Evolutionary conservation across 2,329 filamentous ascomycete genomes (phyloP).

Genomic region (Aspergillus viridinutans): DNA sequence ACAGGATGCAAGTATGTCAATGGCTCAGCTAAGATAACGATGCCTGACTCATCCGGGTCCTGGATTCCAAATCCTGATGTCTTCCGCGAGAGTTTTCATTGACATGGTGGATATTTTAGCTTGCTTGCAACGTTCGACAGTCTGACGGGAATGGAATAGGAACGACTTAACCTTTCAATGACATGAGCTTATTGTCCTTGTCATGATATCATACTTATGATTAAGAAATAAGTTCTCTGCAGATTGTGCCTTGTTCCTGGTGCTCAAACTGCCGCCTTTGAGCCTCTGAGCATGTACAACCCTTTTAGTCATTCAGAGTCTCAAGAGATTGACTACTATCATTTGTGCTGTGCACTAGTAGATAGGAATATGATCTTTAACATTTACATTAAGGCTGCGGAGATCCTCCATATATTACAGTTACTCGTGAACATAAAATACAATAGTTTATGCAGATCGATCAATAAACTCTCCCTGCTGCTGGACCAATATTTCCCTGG

Average conservation of each 20-base stretch:
- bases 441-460: conserved; percentile 12
- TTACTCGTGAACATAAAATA: background rate
- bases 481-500: conserved; percentile 7
- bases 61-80: background rate
- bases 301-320: background rate
- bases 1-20: background rate
- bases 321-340: background rate
- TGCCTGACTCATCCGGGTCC: background rate
- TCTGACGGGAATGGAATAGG: background rate
- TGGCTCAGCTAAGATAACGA: background rate
- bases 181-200: background rate
- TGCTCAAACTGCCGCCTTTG: too few relatives aligned
- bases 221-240: background rate
- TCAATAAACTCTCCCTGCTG: conserved; percentile 9
- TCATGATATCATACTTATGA: background rate
- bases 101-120: background rate
- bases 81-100: background rate
- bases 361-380: too few relatives aligned
- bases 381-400: too few relatives aligned
- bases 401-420: background rate
- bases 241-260: background rate
- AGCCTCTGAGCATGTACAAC: background rate
- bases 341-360: background rate
- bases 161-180: background rate
- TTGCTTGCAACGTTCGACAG: background rate